Base-by-base conservation (phyloP, 1,284 basidiomycete species). In the Lentinula novae-zelandiae region DNA sequence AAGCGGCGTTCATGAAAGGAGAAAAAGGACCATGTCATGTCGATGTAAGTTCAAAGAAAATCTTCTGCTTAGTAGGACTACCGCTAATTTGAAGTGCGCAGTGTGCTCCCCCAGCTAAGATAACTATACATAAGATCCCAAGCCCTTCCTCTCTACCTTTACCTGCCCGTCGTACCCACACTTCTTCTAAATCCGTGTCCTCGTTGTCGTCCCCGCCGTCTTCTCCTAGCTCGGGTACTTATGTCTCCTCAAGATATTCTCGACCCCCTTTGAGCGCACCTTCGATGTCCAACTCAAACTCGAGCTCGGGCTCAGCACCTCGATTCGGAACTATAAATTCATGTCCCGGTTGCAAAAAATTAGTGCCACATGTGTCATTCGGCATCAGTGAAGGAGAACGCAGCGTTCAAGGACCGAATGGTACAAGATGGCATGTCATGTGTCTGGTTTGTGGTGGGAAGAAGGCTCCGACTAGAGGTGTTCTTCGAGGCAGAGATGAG, bases 391-490 rank as follows among this genome's bases (percentile, higher is more conserved):
- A 83, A 1, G 92, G 93, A 90, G 90, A 93, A 68, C 77, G 82
- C 62, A 91, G 91, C 5, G 87, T 93, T 36, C 85, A 89, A 22
- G 91, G 91, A 6, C 92, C 91, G 12, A 86, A 89, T 64, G 87
- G 87, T 34, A 86, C 85, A 17, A 80, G 82, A 62, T 93, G 91
- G 91, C 91, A 93, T 72, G 77, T 80, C 12, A 70, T 78, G 33
- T 93, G 91, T 70, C 77, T 93, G 57, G 79, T 91, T 5, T 93
- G 91, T 68, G 92, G 92, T 3, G 91, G 90, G 0, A 89, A 84
- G 69, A 82, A 73, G 63, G 68, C 72, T 69, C 34, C 76, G 65
- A 67, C 75, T 70, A 66, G 72, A 70, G 58, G 80, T 77, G 49
- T 83, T 61, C 27, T 56, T 9, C 71, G 67, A 70, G 76, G 68